phyloP scores from a whole-genome alignment of 2,329 filamentous ascomycete genomes.

The Cryoendolithus antarcticus region DNA sequence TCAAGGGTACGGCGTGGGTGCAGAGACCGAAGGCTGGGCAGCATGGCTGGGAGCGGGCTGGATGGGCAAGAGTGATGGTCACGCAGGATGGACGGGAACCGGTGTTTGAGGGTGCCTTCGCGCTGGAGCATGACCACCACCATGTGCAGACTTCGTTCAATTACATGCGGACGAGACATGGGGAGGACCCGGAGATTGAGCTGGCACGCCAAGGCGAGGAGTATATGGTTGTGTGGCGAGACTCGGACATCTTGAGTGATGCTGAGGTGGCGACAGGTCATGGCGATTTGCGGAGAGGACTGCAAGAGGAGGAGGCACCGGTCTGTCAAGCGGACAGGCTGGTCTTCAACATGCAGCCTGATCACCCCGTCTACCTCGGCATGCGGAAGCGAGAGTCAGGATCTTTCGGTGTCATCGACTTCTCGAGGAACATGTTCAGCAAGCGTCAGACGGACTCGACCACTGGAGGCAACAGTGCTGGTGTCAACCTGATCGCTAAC shows the following conservation, averaged over 20 bases:
- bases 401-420: constrained; percentile 48
- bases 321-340: constrained; percentile 63
- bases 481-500: constrained; percentile 62
- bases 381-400: constrained; percentile 43
- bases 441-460: constrained; percentile 52
- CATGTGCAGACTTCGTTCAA: constrained; percentile 67
- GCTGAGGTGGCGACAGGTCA: constrained; percentile 28
- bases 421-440: constrained; percentile 48
- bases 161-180: constrained; percentile 61
- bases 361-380: constrained; percentile 51
- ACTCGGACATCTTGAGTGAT: constrained; percentile 59
- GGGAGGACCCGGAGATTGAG: constrained; percentile 55
- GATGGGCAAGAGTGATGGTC: constrained; percentile 76
- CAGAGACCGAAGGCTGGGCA: constrained; percentile 38
- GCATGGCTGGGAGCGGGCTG: constrained; percentile 63
- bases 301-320: constrained; percentile 8
- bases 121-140: constrained; percentile 68
- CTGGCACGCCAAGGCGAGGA: constrained; percentile 44
- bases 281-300: constrained; percentile 45
- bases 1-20: constrained; percentile 66
- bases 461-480: constrained; percentile 61
- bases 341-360: constrained; percentile 61
- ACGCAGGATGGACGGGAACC: constrained; percentile 63
- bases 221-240: constrained; percentile 81
- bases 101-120: constrained; percentile 83